Percentiles rank a stretch among this genome's conserved stretches.
phyloP scores from a whole-genome alignment of 306 rosid species.

The Ammopiptanthus mongolicus region DNA sequence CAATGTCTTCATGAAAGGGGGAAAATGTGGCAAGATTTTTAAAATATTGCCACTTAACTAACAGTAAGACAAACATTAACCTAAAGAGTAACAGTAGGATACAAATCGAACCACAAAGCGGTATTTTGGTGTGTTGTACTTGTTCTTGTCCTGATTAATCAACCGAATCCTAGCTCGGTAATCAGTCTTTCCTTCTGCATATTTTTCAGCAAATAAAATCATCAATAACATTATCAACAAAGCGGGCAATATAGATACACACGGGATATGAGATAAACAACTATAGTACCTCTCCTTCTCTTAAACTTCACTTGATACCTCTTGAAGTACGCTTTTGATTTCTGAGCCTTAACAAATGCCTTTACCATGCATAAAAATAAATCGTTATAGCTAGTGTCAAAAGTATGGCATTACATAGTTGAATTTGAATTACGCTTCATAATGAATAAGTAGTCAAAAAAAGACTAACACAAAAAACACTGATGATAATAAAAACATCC shows the following conservation, averaged over 20 bases:
- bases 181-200: constrained; percentile 86
- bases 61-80: neutral
- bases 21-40: neutral
- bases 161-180: constrained; percentile 83
- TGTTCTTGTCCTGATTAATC: constrained; percentile 92
- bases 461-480: neutral
- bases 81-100: constrained; percentile 52
- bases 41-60: neutral
- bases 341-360: constrained; percentile 35
- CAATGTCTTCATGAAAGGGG: neutral
- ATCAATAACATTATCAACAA: neutral
- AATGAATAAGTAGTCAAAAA: neutral
- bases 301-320: constrained; percentile 44
- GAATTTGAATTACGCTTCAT: neutral
- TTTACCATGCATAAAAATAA: neutral
- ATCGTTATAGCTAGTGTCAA: neutral
- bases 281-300: constrained; percentile 36
- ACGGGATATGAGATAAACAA: neutral
- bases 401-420: neutral
- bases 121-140: constrained; percentile 83
- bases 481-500: neutral
- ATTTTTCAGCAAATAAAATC: neutral
- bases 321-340: constrained; percentile 39
- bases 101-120: constrained; percentile 79
- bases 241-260: neutral